Evolutionary conservation across 225 moss, liverwort and hornwort species (phyloP), one percentile per base, ranked within the genome.

Genomic region (Antitrichia curtipendula): DNA sequence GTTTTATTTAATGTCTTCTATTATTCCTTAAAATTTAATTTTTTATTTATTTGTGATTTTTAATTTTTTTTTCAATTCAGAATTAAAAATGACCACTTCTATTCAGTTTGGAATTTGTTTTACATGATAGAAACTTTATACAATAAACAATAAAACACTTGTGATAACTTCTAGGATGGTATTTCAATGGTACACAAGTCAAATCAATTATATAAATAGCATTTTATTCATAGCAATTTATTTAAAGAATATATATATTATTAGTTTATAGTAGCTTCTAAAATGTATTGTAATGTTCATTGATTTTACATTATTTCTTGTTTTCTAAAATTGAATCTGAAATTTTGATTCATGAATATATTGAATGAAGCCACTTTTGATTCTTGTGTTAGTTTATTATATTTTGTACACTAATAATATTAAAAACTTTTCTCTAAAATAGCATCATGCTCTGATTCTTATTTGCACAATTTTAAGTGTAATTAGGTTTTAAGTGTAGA

Each of bases 311-410:
- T 41, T 32, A 20, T 20, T 49, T 49, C 2, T 18, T 47, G 31
- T 0, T 18, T 0, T 29, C 6, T 6, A 4, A 73, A 47, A 1
- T 6, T 7, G 2, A 47, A 1, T 6, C 0, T 16, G 1, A 73
- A 31, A 29, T 31, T 12, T 29, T 73, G 1, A 45, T 43, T 73
- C 4, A 72, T 29, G 11, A 72, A 10, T 16, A 6, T 72, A 19
- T 47, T 19, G 2, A n/a, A n/a, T n/a, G n/a, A n/a, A n/a, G n/a
- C n/a, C n/a, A n/a, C n/a, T n/a, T n/a, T n/a, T n/a, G n/a, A 73
- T 43, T 31, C 43, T 31, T 31, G 0, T 10, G 1, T 10, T 73
- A 7, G 0, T 31, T 31, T 31, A 31, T 31, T 31, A 49, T 2
- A 47, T 47, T 47, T 15, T 73, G 12, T 73, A 31, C 31, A 47